Evolutionary conservation across 805 yeast genomes (phyloP).

Genomic region (Myxozyma monticola): DNA sequence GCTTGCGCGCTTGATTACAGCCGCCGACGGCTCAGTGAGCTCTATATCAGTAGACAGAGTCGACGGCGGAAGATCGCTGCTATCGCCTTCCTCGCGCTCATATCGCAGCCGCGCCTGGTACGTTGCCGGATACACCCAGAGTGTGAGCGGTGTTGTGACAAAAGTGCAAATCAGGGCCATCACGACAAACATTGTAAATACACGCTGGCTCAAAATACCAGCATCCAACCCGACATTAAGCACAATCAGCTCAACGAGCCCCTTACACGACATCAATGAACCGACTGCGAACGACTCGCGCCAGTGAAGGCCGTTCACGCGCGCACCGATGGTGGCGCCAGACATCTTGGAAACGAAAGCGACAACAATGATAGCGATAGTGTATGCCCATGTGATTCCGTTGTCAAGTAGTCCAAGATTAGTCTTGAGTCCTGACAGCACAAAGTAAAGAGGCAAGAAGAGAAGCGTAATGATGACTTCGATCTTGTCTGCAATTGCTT

Average conservation of each 20-base stretch:
- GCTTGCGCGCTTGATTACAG: neutral
- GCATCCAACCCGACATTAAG: conserved; percentile 59
- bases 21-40: neutral
- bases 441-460: conserved; percentile 75
- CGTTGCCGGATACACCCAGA: conserved; percentile 54
- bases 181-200: conserved; percentile 76
- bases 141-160: conserved; percentile 73
- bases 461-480: conserved; percentile 75
- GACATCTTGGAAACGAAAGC: conserved; percentile 67
- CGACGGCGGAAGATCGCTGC: neutral
- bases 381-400: conserved; percentile 79
- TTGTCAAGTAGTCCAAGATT: conserved; percentile 61
- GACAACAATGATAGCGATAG: conserved; percentile 62
- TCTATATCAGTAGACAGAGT: too few species aligned
- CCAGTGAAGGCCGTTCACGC: conserved; percentile 61
- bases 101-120: conserved; percentile 8
- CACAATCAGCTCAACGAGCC: conserved; percentile 40
- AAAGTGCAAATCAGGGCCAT: conserved; percentile 82
- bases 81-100: conserved; percentile 5
- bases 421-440: conserved; percentile 72
- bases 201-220: conserved; percentile 60
- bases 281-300: conserved; percentile 78
- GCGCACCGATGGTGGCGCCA: conserved; percentile 70
- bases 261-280: conserved; percentile 82
- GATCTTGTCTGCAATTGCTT: conserved; percentile 67